Conservation (phyloP, 345 rosid species). For the thale cress (Arabidopsis thaliana) region DNA sequence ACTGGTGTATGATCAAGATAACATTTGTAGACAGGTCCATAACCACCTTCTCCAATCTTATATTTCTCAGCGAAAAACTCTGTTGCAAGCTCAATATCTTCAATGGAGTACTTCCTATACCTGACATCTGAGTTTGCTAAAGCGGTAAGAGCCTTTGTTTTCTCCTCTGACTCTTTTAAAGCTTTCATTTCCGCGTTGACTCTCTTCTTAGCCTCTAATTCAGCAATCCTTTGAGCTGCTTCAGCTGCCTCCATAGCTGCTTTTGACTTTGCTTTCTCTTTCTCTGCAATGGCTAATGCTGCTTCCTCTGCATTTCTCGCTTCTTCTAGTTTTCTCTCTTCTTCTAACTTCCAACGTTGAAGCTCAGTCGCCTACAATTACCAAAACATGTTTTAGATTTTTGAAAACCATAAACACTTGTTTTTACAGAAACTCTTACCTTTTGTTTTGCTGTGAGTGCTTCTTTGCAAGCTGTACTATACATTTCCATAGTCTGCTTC, state of each 20-base stretch:
- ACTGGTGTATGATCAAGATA: slow-evolving; percentile 86
- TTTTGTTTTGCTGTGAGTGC: slow-evolving; percentile 89
- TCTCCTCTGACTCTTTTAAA: slow-evolving; percentile 72
- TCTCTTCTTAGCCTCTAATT: slow-evolving; percentile 76
- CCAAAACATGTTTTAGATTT: background rate
- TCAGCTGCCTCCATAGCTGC: slow-evolving; percentile 92
- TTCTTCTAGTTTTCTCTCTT: slow-evolving; percentile 75
- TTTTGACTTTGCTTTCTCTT: slow-evolving; percentile 83
- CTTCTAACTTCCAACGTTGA: slow-evolving; percentile 82
- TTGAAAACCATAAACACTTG: background rate
- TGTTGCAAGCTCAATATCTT: slow-evolving; percentile 84
- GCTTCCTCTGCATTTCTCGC: slow-evolving; percentile 78
- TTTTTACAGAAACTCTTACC: slow-evolving; percentile 45
- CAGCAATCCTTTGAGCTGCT: slow-evolving; percentile 87
- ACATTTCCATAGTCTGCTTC: slow-evolving; percentile 97
- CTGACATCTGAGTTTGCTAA: slow-evolving; percentile 60
- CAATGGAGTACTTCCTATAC: slow-evolving; percentile 79
- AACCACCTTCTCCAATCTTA: slow-evolving; percentile 97
- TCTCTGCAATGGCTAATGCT: slow-evolving; percentile 77
- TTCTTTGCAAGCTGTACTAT: slow-evolving; percentile 91
- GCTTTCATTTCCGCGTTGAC: slow-evolving; percentile 83
- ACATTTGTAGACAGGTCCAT: slow-evolving; percentile 89
- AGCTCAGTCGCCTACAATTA: slow-evolving; percentile 73
- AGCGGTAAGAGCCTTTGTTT: slow-evolving; percentile 69
- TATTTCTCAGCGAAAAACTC: slow-evolving; percentile 63